phyloP scores from a whole-genome alignment of 805 yeast species.

The Candida ortonii region DNA sequence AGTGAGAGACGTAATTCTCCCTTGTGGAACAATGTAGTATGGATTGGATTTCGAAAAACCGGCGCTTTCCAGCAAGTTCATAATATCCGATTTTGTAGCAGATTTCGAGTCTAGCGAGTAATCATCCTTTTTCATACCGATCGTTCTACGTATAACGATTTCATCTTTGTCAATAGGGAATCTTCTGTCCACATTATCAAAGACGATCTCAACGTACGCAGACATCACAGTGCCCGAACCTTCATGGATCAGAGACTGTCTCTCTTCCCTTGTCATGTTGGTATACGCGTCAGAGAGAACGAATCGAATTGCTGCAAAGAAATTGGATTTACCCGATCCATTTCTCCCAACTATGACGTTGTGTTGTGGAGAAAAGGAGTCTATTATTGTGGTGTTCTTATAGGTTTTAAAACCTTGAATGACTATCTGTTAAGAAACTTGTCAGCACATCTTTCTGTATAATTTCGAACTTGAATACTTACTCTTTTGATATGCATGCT shows the following conservation, averaged over 20 bases:
- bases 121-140: conserved; percentile 91
- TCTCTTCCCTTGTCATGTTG: conserved; percentile 77
- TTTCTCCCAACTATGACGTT: conserved; percentile 90
- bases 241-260: conserved; percentile 85
- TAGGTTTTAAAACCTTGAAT: conserved; percentile 95
- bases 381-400: conserved; percentile 75
- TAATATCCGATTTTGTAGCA: conserved; percentile 75
- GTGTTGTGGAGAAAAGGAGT: conserved; percentile 71
- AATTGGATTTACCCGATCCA: conserved; percentile 96
- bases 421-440: conserved; percentile 43
- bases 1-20: conserved; percentile 82
- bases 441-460: no score
- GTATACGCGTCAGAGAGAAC: conserved; percentile 88
- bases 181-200: conserved; percentile 76
- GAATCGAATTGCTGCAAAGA: conserved; percentile 92
- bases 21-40: conserved; percentile 96
- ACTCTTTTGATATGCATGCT: conserved; percentile 29
- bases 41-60: conserved; percentile 91
- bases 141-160: conserved; percentile 77
- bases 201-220: conserved; percentile 86
- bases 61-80: conserved; percentile 81
- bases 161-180: conserved; percentile 69
- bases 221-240: conserved; percentile 89
- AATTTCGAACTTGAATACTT: conserved; percentile 11
- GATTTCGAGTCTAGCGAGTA: conserved; percentile 78